Evolutionary conservation across 768 basidiomycete species (phyloP).

Genomic region (Auriscalpium vulgare): DNA sequence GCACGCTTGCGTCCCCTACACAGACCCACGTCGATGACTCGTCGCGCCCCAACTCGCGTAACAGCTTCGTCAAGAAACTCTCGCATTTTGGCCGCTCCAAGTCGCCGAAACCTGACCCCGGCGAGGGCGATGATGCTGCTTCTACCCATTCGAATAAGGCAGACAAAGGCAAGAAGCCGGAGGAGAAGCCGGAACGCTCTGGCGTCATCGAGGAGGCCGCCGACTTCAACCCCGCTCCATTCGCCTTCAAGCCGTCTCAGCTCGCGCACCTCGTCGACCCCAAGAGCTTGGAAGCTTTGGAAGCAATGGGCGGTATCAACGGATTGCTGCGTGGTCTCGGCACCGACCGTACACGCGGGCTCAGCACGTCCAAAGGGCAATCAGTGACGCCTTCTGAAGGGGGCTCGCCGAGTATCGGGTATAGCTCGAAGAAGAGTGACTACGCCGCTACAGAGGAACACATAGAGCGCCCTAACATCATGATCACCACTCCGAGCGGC

Average conservation of each 20-base stretch:
- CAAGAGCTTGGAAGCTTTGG: slow-evolving; percentile 64
- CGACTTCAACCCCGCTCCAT: slow-evolving; percentile 59
- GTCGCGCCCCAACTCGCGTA: slow-evolving; percentile 21
- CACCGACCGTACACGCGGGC: slow-evolving; percentile 46
- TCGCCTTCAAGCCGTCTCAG: slow-evolving; percentile 60
- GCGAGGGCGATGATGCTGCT: background rate
- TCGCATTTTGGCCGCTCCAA: slow-evolving; percentile 5
- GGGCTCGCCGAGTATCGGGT: background rate
- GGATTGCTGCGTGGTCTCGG: slow-evolving; percentile 70
- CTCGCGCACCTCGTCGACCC: slow-evolving; percentile 89
- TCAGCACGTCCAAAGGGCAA: slow-evolving; percentile 11
- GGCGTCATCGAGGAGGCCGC: slow-evolving; percentile 31
- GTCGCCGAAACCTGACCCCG: slow-evolving; percentile 14
- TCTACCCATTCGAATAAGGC: slow-evolving; percentile 11
- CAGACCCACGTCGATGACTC: slow-evolving; percentile 32
- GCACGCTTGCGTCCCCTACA: slow-evolving; percentile 28
- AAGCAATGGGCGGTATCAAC: slow-evolving; percentile 59
- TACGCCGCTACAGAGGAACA: slow-evolving; percentile 20
- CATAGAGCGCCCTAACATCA: slow-evolving; percentile 23
- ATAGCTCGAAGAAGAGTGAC: slow-evolving; percentile 12
- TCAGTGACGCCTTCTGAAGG: background rate
- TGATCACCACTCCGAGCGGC: slow-evolving; percentile 33
- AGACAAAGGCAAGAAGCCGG: slow-evolving; percentile 15
- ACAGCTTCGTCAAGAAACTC: slow-evolving; percentile 12
- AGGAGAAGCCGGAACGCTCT: slow-evolving; percentile 16